Conservation (phyloP, 306 rosid species). For the Cucurbita moschata region DNA sequence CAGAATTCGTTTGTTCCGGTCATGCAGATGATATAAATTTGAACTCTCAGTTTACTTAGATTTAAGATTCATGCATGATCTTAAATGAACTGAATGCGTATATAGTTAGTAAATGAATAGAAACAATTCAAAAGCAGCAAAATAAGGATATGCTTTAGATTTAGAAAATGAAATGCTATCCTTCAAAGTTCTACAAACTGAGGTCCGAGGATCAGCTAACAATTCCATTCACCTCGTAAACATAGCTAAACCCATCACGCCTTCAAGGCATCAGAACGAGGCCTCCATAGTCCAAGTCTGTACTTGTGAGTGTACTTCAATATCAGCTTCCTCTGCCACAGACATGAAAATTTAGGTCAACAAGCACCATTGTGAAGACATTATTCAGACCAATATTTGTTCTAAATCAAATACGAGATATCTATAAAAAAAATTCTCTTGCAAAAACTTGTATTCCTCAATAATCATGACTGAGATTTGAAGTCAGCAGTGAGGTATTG, state of each 20-base stretch:
- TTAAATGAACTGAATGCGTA: background rate
- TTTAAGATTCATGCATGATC: background rate
- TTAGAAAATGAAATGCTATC: background rate
- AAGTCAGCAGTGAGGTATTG: background rate
- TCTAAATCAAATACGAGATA: background rate
- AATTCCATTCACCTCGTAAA: background rate
- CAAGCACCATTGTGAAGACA: background rate
- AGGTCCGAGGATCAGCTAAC: background rate
- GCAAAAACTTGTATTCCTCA: background rate
- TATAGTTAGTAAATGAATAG: background rate
- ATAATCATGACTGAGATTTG: background rate
- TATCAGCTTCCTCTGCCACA: slow-evolving; percentile 73
- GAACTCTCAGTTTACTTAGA: background rate
- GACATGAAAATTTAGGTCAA: background rate
- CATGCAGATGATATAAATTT: background rate
- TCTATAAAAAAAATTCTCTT: background rate
- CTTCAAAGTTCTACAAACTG: background rate
- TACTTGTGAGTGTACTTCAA: slow-evolving; percentile 66
- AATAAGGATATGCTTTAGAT: background rate
- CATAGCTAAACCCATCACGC: slow-evolving; percentile 14
- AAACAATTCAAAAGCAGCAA: background rate
- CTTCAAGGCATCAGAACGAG: slow-evolving; percentile 37
- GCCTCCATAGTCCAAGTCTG: slow-evolving; percentile 84
- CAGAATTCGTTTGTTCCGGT: background rate
- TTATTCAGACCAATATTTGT: background rate